Base-by-base conservation (phyloP, 1,284 basidiomycete genomes). In the Tilletia indica region DNA sequence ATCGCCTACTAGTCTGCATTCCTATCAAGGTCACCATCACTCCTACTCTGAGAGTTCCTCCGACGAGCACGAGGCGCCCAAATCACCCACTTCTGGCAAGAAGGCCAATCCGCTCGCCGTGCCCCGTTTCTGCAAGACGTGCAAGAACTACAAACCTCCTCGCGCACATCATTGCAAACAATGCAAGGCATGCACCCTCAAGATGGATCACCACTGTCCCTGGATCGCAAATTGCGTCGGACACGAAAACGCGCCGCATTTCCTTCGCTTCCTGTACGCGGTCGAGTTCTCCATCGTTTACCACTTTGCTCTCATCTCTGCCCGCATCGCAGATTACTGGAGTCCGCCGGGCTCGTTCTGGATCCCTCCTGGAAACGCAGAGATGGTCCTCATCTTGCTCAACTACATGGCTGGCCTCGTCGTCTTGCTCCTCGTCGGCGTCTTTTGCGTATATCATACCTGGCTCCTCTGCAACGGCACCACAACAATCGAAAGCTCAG, bases 401-500 rank as follows among this genome's bases (percentile, higher is more conserved):
- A 99, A 98, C 85, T 95, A 92, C 81, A 90, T 91, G 0, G 86
- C 91, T 0, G 94, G 93, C 82, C 85, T 92, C 6, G 95, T 95
- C 0, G 94, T 97, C 2, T 85, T 94, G 51, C 84, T 97, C 67
- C 87, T 90, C 36, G 94, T 99, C 47, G 94, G 95, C 19, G 68
- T 73, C 39, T 81, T 85, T 76, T 93, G 91, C 74, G 72, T 94
- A 38, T 99, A 96, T 82, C 97, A 99, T 79, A 90, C 95, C 75
- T 92, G 91, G 83, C 89, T 89, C 67, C 85, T 96, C n/a, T 79
- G 88, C 12, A 88, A 88, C 25, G 99, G 99, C 83, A 91, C 91
- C 12, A 99, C 96, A 0, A 98, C 96, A 0, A 97, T 99, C 71
- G 96, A 99, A 86, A 90, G 92, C 0, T 97, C 93, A 93, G 97